Conservation (phyloP, 2,329 filamentous ascomycete species). For the Botrytis sinoallii region DNA sequence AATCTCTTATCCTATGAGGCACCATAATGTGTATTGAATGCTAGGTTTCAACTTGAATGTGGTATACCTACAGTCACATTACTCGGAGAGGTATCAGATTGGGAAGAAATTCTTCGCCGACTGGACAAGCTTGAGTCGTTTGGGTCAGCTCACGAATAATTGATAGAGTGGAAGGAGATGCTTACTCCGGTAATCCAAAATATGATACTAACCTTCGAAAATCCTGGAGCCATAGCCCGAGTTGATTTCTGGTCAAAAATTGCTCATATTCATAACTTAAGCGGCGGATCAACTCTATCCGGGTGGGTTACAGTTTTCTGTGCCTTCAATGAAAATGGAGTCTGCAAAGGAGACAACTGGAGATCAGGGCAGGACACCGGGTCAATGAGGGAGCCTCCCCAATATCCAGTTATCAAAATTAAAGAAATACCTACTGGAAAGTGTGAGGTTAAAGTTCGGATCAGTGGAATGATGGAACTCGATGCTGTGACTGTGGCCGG, state of each 20-base stretch:
- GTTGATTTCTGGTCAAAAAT: background rate
- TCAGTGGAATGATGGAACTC: background rate
- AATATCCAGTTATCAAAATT: background rate
- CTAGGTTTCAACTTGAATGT: rapidly evolving
- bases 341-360: background rate
- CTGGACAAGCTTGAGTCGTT: background rate
- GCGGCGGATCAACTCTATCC: background rate
- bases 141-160: background rate
- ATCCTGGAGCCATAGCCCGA: background rate
- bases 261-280: background rate
- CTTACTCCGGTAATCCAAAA: background rate
- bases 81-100: background rate
- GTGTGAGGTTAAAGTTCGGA: background rate
- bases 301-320: background rate
- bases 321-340: background rate
- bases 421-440: background rate
- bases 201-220: background rate
- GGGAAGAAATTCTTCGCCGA: background rate
- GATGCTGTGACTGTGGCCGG: background rate
- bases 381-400: rapidly evolving
- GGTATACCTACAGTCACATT: background rate
- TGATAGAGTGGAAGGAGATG: background rate
- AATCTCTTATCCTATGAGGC: background rate
- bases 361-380: background rate
- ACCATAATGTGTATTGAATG: background rate